These are phyloP conservation scores for Parmelia sp. DNA, from an alignment of 495 filamentous ascomycete genomes.

Conservation along the genomic window DNA sequence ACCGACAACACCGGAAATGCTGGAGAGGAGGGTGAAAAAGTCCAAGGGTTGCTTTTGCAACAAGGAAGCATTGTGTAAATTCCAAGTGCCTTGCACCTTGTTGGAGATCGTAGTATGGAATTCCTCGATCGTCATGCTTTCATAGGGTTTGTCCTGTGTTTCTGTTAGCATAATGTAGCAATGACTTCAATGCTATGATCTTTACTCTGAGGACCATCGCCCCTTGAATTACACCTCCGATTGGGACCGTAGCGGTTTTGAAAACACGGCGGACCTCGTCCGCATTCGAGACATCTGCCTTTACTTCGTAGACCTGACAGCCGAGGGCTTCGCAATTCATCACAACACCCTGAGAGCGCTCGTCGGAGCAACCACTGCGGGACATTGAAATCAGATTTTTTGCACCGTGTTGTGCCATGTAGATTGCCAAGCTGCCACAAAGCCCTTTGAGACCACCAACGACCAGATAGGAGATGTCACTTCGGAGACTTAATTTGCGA, in stretches of 20 bases:
- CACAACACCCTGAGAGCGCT: not conserved
- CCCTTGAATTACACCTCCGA: slow-evolving; percentile 37
- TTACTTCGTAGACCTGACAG: not conserved
- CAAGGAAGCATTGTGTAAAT: slow-evolving; percentile 22
- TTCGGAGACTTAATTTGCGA: slow-evolving; percentile 16
- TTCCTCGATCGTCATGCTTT: slow-evolving; percentile 31
- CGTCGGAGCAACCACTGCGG: not conserved
- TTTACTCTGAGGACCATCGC: slow-evolving; percentile 37
- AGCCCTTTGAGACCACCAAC: slow-evolving; percentile 37
- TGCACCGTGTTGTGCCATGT: slow-evolving; percentile 31
- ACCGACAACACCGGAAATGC: slow-evolving; percentile 34
- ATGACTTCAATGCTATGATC: not conserved
- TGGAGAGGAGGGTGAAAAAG: slow-evolving; percentile 42
- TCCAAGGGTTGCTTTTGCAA: slow-evolving; percentile 29
- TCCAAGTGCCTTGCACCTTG: slow-evolving; percentile 25
- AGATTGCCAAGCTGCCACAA: slow-evolving; percentile 31
- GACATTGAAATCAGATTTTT: slow-evolving; percentile 25
- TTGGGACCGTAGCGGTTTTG: slow-evolving; percentile 21
- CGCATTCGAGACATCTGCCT: slow-evolving; percentile 18
- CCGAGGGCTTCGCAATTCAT: too few relatives aligned
- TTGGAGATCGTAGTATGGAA: slow-evolving; percentile 27
- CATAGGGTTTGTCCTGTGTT: slow-evolving; percentile 27
- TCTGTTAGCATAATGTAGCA: not conserved
- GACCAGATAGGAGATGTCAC: slow-evolving; percentile 34
- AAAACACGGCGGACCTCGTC: slow-evolving; percentile 23